These are phyloP conservation scores for Tilletiopsis washingtonensis DNA, from an alignment of 1,284 basidiomycete genomes.

Conservation along the genomic window DNA sequence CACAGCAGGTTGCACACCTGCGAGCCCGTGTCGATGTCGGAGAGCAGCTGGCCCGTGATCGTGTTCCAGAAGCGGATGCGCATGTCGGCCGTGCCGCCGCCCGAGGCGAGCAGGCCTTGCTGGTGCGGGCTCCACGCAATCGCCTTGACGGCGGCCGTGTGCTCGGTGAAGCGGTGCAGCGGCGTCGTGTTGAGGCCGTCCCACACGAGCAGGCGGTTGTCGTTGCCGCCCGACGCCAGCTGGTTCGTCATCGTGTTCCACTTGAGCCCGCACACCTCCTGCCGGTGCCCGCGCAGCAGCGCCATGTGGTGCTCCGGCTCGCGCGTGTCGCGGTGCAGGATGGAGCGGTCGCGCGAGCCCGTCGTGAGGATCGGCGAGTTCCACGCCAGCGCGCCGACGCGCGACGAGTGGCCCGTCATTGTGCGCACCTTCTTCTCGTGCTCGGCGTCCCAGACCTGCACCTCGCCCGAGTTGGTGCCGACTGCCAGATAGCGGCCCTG, in stretches of 20 bases:
- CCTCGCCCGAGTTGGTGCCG: conserved; percentile 74
- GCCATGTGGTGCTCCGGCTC: conserved; percentile 64
- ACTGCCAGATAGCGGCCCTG: conserved; percentile 65
- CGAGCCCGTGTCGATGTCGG: conserved; percentile 42
- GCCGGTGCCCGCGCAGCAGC: conserved; percentile 71
- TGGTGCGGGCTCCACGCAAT: conserved; percentile 97
- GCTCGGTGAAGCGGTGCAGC: conserved; percentile 88
- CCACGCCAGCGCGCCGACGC: conserved; percentile 91
- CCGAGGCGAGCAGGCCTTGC: conserved; percentile 80
- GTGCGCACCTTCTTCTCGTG: conserved; percentile 69
- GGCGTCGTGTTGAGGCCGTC: conserved; percentile 59
- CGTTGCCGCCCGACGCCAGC: conserved; percentile 91
- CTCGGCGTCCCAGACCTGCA: conserved; percentile 92
- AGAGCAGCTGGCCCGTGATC: conserved; percentile 69
- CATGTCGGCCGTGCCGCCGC: conserved; percentile 94
- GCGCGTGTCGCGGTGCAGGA: conserved; percentile 87
- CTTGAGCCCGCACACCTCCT: conserved; percentile 92
- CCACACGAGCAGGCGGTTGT: conserved; percentile 98
- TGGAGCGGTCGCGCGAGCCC: conserved; percentile 81
- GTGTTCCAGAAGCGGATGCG: conserved; percentile 98
- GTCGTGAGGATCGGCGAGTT: conserved; percentile 79
- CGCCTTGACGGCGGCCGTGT: conserved; percentile 93
- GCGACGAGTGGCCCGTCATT: conserved; percentile 71
- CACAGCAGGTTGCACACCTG: conserved; percentile 90
- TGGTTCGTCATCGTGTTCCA: conserved; percentile 74